Evolutionary conservation across 208 protist genomes (phyloP).

Genomic region (Angomonas desouzai): DNA sequence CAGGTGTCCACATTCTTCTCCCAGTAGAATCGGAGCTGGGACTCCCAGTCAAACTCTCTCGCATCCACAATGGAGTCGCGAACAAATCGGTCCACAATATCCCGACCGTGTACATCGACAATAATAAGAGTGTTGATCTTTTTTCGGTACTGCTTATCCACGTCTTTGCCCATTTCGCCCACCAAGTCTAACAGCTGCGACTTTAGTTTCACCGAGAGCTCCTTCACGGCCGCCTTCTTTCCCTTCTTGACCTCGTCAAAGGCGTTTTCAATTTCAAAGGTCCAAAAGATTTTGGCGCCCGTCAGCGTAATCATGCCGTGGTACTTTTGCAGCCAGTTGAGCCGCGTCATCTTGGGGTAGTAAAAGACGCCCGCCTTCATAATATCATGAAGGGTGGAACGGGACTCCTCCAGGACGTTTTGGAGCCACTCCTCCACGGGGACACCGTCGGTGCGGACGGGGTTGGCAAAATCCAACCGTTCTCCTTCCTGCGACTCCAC

Average conservation of each 20-base stretch:
- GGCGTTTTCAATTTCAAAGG: slow-evolving; percentile 96
- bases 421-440: slow-evolving; percentile 98
- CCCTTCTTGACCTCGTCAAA: slow-evolving; percentile 92
- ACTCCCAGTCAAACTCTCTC: slow-evolving; percentile 99
- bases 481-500: slow-evolving; percentile 97
- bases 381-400: slow-evolving; percentile 89
- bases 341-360: slow-evolving; percentile 92
- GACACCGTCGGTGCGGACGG: slow-evolving; percentile 84
- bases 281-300: slow-evolving; percentile 99
- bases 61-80: slow-evolving; percentile 97
- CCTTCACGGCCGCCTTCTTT: slow-evolving; percentile 97
- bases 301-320: slow-evolving; percentile 96
- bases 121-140: slow-evolving; percentile 99
- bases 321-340: slow-evolving; percentile 95
- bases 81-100: slow-evolving; percentile 98
- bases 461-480: slow-evolving; percentile 86
- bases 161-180: slow-evolving; percentile 92
- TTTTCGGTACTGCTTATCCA: slow-evolving; percentile 91
- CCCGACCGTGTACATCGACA: slow-evolving; percentile 99
- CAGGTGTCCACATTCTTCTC: slow-evolving; percentile 93
- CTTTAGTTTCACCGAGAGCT: slow-evolving; percentile 87
- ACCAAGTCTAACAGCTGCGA: slow-evolving; percentile 96
- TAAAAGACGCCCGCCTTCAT: slow-evolving; percentile 98
- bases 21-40: slow-evolving; percentile 99
- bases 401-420: slow-evolving; percentile 94